Evolutionary conservation across 352 stramenopile species (phyloP).

Genomic region (Pythium rishiriense): DNA sequence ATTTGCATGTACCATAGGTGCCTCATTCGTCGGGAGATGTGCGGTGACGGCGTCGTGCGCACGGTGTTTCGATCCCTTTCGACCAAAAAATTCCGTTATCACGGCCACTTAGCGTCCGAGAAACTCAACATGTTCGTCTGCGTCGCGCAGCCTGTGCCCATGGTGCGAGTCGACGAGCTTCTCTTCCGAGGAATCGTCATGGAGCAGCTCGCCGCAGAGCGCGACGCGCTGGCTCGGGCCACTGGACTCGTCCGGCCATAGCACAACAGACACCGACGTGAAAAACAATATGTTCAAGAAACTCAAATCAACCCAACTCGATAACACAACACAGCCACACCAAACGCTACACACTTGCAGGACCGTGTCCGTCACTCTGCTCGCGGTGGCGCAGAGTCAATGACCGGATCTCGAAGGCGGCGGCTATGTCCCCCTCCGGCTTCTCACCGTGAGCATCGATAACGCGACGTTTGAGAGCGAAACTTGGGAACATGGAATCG

Average conservation of each 20-base stretch:
- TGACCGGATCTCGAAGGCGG: no score
- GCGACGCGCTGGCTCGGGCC: no score
- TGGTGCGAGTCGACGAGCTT: background rate
- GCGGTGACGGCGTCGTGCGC: background rate
- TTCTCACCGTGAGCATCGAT: background rate
- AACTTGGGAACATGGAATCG: background rate
- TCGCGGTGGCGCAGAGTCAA: no score
- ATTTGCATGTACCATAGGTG: background rate
- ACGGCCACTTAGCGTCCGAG: background rate
- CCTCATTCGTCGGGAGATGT: conserved; percentile 14
- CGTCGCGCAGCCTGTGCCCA: background rate
- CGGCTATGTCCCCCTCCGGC: no score
- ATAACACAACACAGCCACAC: no score
- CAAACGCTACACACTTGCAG: no score
- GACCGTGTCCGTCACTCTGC: no score
- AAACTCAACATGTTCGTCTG: background rate
- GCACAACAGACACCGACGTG: no score
- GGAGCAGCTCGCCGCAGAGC: background rate
- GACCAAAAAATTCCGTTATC: conserved; percentile 12
- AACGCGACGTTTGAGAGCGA: background rate
- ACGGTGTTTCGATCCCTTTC: background rate
- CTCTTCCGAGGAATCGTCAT: background rate
- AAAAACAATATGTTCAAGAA: no score
- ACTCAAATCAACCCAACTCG: no score
- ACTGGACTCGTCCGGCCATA: no score